Evolutionary conservation across 2,329 filamentous ascomycete genomes (phyloP).

Genomic region (Tolypocladium album): DNA sequence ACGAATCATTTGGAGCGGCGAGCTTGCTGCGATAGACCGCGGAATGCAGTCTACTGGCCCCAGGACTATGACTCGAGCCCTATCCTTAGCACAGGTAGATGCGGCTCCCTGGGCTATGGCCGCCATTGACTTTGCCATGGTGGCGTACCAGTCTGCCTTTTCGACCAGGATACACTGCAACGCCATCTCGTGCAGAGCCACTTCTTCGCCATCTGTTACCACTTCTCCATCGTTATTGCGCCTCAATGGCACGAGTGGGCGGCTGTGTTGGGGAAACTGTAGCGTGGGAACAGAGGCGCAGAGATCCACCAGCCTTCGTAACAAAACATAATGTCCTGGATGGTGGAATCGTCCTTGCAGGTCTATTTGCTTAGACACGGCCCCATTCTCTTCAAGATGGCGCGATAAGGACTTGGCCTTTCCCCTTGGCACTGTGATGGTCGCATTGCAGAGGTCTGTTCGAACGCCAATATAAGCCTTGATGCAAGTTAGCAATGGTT

Average conservation of each 20-base stretch:
- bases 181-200: background rate
- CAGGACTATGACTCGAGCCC: background rate
- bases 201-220: background rate
- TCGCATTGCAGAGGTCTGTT: background rate
- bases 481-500: background rate
- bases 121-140: background rate
- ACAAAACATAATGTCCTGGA: background rate
- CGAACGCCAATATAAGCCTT: conserved; percentile 1
- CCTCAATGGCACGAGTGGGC: background rate
- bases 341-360: background rate
- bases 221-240: background rate
- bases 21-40: background rate
- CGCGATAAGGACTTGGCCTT: background rate
- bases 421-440: background rate
- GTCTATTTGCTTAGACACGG: background rate
- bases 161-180: background rate
- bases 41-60: background rate
- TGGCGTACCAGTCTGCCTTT: background rate
- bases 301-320: background rate
- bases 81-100: background rate
- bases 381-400: background rate
- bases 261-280: background rate
- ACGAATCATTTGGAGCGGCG: background rate
- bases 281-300: background rate
- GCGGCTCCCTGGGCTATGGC: background rate